These are phyloP conservation scores for Rhododendron ferrugineum DNA, from an alignment of 148 eudicot species.

Conservation along the genomic window DNA sequence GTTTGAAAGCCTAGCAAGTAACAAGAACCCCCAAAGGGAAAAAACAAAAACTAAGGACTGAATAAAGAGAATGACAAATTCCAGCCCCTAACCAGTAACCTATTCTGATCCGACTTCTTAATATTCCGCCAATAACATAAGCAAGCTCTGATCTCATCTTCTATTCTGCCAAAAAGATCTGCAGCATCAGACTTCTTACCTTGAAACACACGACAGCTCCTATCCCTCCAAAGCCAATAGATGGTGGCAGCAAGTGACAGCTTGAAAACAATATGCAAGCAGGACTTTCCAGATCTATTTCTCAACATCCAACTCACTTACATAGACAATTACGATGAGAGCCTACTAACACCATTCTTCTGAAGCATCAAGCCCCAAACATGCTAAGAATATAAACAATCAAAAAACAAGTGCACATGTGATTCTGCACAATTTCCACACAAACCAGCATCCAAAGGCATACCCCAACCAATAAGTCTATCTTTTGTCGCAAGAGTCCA, in stretches of 20 bases:
- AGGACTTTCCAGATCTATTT: background rate
- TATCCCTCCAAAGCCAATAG: too few relatives aligned
- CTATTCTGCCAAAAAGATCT: background rate
- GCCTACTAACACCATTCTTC: background rate
- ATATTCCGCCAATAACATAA: background rate
- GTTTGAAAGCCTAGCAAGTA: background rate
- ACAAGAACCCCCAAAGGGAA: background rate
- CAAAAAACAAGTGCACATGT: too few relatives aligned
- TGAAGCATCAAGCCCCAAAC: background rate
- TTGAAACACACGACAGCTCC: background rate
- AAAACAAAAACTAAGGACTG: background rate
- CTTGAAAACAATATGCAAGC: background rate
- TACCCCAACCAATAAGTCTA: too few relatives aligned
- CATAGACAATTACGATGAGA: background rate
- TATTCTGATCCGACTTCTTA: background rate
- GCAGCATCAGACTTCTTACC: background rate
- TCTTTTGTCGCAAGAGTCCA: background rate
- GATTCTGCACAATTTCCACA: too few relatives aligned
- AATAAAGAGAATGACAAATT: background rate
- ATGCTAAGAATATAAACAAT: too few relatives aligned
- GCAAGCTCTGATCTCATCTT: background rate
- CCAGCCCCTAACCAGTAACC: background rate
- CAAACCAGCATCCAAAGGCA: too few relatives aligned
- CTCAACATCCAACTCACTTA: background rate
- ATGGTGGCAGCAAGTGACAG: background rate